Percentiles rank a stretch among this genome's conserved stretches.
Conservation (phyloP, 371 early-diverging fungal species). For the Mortierella sp. region DNA sequence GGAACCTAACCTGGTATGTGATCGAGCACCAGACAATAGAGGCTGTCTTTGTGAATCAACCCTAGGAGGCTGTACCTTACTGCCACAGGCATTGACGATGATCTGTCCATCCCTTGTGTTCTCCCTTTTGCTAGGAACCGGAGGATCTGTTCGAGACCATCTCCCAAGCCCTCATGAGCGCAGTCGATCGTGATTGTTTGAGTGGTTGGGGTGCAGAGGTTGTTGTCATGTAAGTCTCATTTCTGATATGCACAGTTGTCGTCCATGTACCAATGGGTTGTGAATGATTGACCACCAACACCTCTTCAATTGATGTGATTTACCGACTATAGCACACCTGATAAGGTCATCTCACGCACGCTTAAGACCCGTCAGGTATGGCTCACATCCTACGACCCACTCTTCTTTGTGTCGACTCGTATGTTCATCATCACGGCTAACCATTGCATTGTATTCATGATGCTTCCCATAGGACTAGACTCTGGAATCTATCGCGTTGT, state of each 20-base stretch:
- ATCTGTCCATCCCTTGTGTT: not conserved
- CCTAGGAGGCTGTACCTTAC: no score
- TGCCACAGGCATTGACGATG: no score
- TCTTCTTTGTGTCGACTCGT: no score
- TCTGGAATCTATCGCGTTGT: no score
- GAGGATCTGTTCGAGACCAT: conserved; percentile 99
- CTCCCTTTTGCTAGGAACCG: conserved; percentile 70
- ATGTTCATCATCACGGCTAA: no score
- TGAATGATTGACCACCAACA: not conserved
- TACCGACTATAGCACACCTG: conserved; percentile 72
- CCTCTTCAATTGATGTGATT: not conserved
- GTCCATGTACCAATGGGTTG: no score
- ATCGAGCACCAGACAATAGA: no score
- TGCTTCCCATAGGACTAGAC: no score
- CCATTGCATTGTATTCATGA: no score
- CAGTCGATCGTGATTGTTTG: conserved; percentile 98
- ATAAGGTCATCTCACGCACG: conserved; percentile 85
- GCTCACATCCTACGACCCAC: no score
- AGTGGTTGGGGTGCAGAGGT: conserved; percentile 99
- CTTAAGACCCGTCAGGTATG: conserved; percentile 89
- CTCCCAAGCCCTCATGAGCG: conserved; percentile 96
- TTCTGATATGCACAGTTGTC: not conserved
- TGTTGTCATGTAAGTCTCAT: conserved; percentile 80
- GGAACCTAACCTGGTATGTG: conserved; percentile 91
- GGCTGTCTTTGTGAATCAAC: no score